Base-by-base conservation (phyloP, 306 rosid species). In the Fragaria vesca region DNA sequence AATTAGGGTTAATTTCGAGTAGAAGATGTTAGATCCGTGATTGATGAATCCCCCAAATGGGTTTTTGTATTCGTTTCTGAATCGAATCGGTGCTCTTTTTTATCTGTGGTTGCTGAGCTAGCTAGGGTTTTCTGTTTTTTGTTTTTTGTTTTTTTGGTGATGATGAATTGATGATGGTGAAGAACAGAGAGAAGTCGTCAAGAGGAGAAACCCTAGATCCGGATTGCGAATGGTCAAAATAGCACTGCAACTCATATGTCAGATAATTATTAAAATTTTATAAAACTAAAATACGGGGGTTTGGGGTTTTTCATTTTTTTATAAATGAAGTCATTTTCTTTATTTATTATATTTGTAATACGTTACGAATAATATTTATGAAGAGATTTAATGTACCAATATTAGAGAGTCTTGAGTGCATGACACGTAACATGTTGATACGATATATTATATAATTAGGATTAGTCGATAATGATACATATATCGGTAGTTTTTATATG, bases 121-220 rank as follows among this genome's bases (percentile, higher is more conserved):
- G 78, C 82, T 88, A 95, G 97, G 99, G 91, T 88, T 90, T 77
- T 72, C 73, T 48, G 28, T 24, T 58, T 58, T 21, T 57, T 91
- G 86, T 5, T 43, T 91, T 74, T 66, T 73, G 45, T 55, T 18
- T 36, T 34, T 38, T 38, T 3, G 69, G 69, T 45, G 83, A 16
- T 63, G 65, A 50, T 57, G 77, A 34, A 54, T 54, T 51, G 80
- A 74, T 74, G 86, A 77, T 76, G 87, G 15, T 18, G 71, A 82
- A 46, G 85, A 78, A 63, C 84, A 75, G 47, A 68, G 75, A 28
- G 75, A 28, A 82, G 82, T 83, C 85, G 88, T 83, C 86, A 80
- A 79, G 82, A 75, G 73, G 82, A 66, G 86, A 92, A 96, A 90
- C 98, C 99, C 99, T 95, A 95, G 97, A 95, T 93, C 97, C 97